Evolutionary conservation across 1,139 yeast genomes (phyloP), one percentile per base, ranked within the genome.

Genomic region (Yamadazyma kanchanaburiensis): DNA sequence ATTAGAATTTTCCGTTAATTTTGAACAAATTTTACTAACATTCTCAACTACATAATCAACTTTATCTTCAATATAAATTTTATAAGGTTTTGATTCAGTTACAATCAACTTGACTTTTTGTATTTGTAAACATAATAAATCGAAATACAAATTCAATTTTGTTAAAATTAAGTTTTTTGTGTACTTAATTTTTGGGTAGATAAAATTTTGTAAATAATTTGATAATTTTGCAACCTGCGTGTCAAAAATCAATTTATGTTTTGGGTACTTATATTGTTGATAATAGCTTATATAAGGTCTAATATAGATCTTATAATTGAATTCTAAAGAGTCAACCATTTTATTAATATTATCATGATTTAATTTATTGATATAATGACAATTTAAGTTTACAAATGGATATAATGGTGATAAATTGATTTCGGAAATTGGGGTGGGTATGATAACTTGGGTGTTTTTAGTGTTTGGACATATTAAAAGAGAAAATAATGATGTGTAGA

Each of bases 301-400:
- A 7, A 43, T 35, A 18, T 39, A 35, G 14, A 43, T 35, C 29
- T 42, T 40, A 25, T 42, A 43, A n/a, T 29, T 28, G 26, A 42
- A 43, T 26, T 39, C 38, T 11, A 35, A 11, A 14, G 37, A 22
- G 18, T 38, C 40, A 12, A 40, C 32, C 8, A 31, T 14, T 3
- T 15, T 12, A 22, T 40, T 34, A 19, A 38, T 22, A 15, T 38
- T 40, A 12, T 42, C 34, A 15, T 37, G 43, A 26, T 37, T 40
- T 13, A 42, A 28, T 20, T 40, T 26, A 17, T 31, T 32, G 6
- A 40, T 31, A 12, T 35, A 30, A 6, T 31, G 31, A 29, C 46
- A 42, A 22, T 40, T 37, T 9, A 15, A 14, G 3, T 8, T 17
- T 9, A 41, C 15, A 19, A 38, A 33, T 5, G 42, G 35, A n/a